Evolutionary conservation across 352 stramenopile species (phyloP).

Genomic region (Phytophthora tentaculata): DNA sequence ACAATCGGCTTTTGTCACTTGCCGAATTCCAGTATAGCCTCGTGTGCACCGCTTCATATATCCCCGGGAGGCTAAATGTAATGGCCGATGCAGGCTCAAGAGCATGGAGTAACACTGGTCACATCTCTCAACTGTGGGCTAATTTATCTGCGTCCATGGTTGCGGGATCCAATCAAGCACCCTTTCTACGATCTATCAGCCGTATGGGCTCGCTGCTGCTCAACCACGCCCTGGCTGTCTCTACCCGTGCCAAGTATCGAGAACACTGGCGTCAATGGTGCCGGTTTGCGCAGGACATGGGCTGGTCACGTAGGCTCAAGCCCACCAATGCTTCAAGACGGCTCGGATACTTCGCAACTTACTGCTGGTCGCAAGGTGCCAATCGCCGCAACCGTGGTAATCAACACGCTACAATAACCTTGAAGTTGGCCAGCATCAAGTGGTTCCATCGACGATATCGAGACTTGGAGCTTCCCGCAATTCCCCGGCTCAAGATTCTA

Average conservation of each 20-base stretch:
- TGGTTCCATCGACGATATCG: slow-evolving; percentile 4
- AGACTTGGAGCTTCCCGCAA: background rate
- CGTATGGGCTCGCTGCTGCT: slow-evolving; percentile 20
- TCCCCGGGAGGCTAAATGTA: slow-evolving; percentile 20
- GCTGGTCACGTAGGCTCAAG: slow-evolving; percentile 19
- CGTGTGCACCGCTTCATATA: slow-evolving; percentile 21
- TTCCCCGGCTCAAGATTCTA: background rate
- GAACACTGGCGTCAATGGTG: slow-evolving; percentile 30
- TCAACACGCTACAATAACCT: slow-evolving; percentile 7
- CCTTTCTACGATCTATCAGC: slow-evolving; percentile 29
- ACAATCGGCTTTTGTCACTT: slow-evolving; percentile 19
- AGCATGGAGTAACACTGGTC: slow-evolving; percentile 18
- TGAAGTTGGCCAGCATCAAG: slow-evolving; percentile 4
- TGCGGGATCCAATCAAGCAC: slow-evolving; percentile 1
- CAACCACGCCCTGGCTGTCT: slow-evolving; percentile 12
- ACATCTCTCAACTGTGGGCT: slow-evolving; percentile 15
- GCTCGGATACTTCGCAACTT: slow-evolving; percentile 4
- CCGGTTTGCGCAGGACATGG: slow-evolving; percentile 18
- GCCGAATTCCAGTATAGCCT: slow-evolving; percentile 32
- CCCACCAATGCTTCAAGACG: slow-evolving; percentile 1
- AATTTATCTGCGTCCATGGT: slow-evolving; percentile 1
- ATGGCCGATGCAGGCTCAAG: slow-evolving; percentile 23
- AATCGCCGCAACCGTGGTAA: background rate
- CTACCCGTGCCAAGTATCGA: slow-evolving; percentile 20
- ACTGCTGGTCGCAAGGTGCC: slow-evolving; percentile 2